Percentiles rank a stretch among this genome's conserved stretches.
phyloP scores from a whole-genome alignment of 2,329 filamentous ascomycete species.

The Fusarium albosuccineum region DNA sequence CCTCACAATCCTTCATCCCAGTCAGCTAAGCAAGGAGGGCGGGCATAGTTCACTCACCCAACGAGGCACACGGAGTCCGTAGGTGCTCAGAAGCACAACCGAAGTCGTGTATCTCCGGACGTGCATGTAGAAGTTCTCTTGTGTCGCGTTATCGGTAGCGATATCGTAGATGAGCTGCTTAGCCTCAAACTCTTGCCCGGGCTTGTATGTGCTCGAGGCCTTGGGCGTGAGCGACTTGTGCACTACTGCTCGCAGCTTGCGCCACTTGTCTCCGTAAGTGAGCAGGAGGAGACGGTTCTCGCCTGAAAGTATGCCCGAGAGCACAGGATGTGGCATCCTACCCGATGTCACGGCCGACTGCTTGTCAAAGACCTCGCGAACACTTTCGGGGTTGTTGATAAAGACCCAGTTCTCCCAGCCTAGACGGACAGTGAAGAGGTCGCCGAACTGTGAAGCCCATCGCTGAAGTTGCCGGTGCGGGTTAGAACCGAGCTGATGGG shows the following conservation, averaged over 20 bases:
- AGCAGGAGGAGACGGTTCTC: conserved; percentile 16
- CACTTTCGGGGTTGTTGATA: conserved; percentile 19
- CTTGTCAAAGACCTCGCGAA: conserved; percentile 29
- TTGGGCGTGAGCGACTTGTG: conserved; percentile 19
- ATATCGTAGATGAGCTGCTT: neutral
- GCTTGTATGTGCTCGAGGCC: conserved; percentile 4
- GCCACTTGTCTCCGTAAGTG: conserved; percentile 24
- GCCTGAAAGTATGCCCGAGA: conserved; percentile 17
- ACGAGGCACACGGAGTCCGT: conserved; percentile 19
- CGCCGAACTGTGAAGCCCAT: conserved; percentile 27
- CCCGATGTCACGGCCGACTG: conserved; percentile 28
- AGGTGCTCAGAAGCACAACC: conserved; percentile 16
- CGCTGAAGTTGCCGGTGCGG: conserved; percentile 16
- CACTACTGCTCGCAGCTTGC: conserved; percentile 16
- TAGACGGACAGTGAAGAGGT: conserved; percentile 15
- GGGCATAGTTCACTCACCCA: conserved; percentile 7
- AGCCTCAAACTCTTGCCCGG: neutral
- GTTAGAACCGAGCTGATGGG: conserved; percentile 10
- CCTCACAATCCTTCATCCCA: conserved; percentile 11
- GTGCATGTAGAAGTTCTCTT: neutral
- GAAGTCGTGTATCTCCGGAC: conserved; percentile 16
- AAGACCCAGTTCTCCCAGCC: conserved; percentile 30
- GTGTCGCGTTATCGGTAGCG: neutral
- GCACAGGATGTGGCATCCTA: conserved; percentile 21
- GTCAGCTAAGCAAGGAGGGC: neutral